Base-by-base conservation (phyloP, 208 protist species). In the Acanthamoeba healyi region DNA sequence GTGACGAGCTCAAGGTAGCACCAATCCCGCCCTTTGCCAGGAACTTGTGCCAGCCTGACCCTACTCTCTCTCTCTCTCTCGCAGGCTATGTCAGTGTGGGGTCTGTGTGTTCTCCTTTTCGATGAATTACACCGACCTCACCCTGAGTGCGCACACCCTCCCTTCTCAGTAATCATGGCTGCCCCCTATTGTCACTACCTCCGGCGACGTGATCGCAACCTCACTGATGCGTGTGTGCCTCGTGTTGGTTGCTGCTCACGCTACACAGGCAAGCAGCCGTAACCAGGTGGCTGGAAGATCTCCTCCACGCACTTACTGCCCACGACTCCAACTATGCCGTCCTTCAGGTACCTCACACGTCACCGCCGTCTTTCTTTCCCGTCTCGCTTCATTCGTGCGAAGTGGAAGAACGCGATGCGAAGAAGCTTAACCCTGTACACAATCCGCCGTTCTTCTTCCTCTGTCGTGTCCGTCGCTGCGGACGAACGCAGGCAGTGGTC, bases 41-140 rank as follows among this genome's bases (percentile, higher is more conserved):
- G 12, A 12, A 61, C 54, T 61, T 61, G 54, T 61, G n/a, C n/a
- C n/a, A n/a, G n/a, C n/a, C n/a, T n/a, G n/a, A n/a, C n/a, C n/a
- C n/a, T n/a, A n/a, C n/a, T n/a, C n/a, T n/a, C n/a, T n/a, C n/a
- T n/a, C n/a, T n/a, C n/a, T n/a, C n/a, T n/a, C n/a, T n/a, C 22
- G 58, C 58, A 89, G 36, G 34, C 32, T 36, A 89, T 89, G 82
- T 51, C 9, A 6, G 34, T 89, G 9, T 89, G 82, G 82, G 82
- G 82, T 24, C 54, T 89, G 10, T 89, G 46, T 65, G 49, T 89
- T 54, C n/a, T 63, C 4, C 38, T 89, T 6, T 54, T 89, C 15
- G 82, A 89, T 65, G 82, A 89, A 32, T 26, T 89, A 7, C 34
- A 54, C 26, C 46, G 34, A 38, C 32, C 38, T 32, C 82, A 63